These are phyloP conservation scores for Lantana camara DNA, from an alignment of 257 asterid genomes.

Conservation along the genomic window DNA sequence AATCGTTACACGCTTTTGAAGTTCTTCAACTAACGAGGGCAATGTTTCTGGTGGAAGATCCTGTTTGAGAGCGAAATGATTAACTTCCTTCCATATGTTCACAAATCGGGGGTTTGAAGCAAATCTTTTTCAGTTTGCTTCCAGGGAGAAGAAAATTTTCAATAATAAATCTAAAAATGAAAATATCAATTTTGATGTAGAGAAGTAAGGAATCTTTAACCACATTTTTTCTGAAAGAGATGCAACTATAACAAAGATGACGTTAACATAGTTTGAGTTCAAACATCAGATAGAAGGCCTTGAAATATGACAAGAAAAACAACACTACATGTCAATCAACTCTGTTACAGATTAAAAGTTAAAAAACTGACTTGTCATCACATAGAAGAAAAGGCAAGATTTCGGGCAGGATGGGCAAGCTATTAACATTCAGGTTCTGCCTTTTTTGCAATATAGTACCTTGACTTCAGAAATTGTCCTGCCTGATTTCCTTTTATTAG, in stretches of 20 bases:
- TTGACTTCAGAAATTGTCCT: slow-evolving; percentile 41
- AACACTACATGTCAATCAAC: not conserved
- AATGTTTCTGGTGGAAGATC: slow-evolving; percentile 41
- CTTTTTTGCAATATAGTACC: slow-evolving; percentile 38
- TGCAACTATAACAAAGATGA: not conserved
- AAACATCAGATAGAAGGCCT: not conserved
- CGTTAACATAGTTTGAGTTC: not conserved
- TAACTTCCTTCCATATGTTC: not conserved
- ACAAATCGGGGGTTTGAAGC: not conserved
- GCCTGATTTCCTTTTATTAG: slow-evolving; percentile 29
- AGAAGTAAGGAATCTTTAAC: not conserved
- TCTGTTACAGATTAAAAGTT: not conserved
- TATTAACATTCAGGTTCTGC: not conserved
- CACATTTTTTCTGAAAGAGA: not conserved
- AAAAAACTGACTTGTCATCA: not conserved
- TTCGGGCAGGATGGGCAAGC: not conserved
- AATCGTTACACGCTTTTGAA: slow-evolving; percentile 45
- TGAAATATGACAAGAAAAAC: not conserved
- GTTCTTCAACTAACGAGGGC: slow-evolving; percentile 51
- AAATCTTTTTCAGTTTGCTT: not conserved
- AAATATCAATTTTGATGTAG: slow-evolving; percentile 1
- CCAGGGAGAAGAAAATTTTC: not conserved
- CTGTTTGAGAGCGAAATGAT: slow-evolving; percentile 31
- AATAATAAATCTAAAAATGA: not conserved
- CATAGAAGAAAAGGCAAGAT: too few species aligned